These are phyloP conservation scores for Endocalyx cinctus DNA, from an alignment of 2,329 filamentous ascomycete species.

Conservation along the genomic window DNA sequence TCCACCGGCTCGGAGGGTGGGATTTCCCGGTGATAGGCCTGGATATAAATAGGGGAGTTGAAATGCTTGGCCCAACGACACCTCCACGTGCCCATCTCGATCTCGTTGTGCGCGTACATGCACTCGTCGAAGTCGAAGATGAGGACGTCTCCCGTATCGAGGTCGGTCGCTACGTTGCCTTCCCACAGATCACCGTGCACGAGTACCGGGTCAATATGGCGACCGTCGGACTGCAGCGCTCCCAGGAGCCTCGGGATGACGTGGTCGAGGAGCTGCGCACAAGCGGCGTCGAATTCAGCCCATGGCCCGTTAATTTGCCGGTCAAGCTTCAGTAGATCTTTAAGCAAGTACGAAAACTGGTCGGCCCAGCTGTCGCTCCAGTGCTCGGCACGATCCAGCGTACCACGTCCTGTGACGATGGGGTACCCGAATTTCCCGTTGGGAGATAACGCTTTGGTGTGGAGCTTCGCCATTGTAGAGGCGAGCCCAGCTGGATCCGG, in stretches of 20 bases:
- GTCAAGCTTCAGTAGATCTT: slow-evolving; percentile 16
- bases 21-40: slow-evolving; percentile 8
- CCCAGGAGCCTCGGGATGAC: slow-evolving; percentile 13
- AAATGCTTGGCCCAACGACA: slow-evolving; percentile 12
- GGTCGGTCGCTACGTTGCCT: slow-evolving; percentile 7
- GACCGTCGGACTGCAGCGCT: slow-evolving; percentile 8
- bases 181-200: slow-evolving; percentile 14
- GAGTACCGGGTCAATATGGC: slow-evolving; percentile 6
- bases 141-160: slow-evolving; percentile 7
- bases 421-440: slow-evolving; percentile 14
- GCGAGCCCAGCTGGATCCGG: slow-evolving; percentile 10
- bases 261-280: slow-evolving; percentile 6
- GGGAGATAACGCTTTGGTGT: slow-evolving; percentile 7
- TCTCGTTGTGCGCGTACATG: slow-evolving; percentile 14
- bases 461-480: slow-evolving; percentile 9
- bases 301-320: slow-evolving; percentile 17
- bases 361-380: slow-evolving; percentile 14
- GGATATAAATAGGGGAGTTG: slow-evolving; percentile 10
- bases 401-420: slow-evolving; percentile 9
- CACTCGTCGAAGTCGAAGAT: slow-evolving; percentile 13
- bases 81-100: slow-evolving; percentile 14
- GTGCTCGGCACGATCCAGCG: slow-evolving; percentile 6
- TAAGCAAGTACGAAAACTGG: slow-evolving; percentile 15
- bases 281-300: slow-evolving; percentile 9
- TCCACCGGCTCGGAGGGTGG: slow-evolving; percentile 12